Evolutionary conservation across 441 rosid genomes (phyloP).

Genomic region (Populus tomentosa): DNA sequence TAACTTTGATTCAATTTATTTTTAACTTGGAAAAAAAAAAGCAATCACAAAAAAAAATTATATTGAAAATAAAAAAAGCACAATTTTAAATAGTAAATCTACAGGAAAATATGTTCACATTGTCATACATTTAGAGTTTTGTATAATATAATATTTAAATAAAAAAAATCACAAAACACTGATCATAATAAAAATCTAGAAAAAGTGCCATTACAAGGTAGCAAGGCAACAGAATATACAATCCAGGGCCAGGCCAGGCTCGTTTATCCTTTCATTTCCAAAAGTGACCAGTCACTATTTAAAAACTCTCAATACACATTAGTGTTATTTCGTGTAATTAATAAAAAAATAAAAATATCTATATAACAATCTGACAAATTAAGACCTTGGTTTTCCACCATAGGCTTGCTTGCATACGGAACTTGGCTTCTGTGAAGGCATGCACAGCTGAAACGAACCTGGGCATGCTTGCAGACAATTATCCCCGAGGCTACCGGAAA

Average conservation of each 20-base stretch:
- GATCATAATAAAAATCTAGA: neutral
- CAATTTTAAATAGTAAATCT: too few relatives aligned
- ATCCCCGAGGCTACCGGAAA: slow-evolving; percentile 76
- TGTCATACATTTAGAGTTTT: too few relatives aligned
- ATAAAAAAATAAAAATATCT: neutral
- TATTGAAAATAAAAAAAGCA: too few relatives aligned
- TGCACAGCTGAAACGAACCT: slow-evolving; percentile 59
- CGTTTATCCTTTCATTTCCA: too few relatives aligned
- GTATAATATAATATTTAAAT: too few relatives aligned
- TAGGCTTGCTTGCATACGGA: slow-evolving; percentile 68
- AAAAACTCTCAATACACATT: neutral
- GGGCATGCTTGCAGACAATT: slow-evolving; percentile 79
- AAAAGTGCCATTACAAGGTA: too few relatives aligned
- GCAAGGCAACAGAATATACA: too few relatives aligned
- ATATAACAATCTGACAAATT: slow-evolving; percentile 11
- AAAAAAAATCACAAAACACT: neutral
- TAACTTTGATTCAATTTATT: too few relatives aligned
- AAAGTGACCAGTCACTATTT: neutral
- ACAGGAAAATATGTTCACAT: too few relatives aligned
- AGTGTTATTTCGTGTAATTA: neutral
- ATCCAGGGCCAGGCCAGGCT: too few relatives aligned
- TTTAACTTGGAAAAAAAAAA: too few relatives aligned
- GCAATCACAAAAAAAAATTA: too few relatives aligned
- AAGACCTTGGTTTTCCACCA: slow-evolving; percentile 62
- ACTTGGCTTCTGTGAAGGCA: slow-evolving; percentile 66